phyloP scores from a whole-genome alignment of 1,139 yeast species.

The Lodderomyces metapsilosis region DNA sequence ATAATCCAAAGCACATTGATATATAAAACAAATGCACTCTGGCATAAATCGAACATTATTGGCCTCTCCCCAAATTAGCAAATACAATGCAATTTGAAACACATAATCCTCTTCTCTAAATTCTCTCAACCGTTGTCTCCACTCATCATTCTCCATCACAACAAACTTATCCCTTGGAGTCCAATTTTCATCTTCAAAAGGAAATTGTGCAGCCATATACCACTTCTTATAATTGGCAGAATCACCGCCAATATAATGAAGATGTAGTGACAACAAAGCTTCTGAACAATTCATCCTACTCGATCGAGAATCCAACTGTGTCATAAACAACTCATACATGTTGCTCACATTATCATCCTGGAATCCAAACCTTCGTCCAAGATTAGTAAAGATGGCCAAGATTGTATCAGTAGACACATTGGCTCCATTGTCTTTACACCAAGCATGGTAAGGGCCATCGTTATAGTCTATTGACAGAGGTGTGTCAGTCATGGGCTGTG shows the following conservation, averaged over 20 bases:
- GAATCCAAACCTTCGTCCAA: constrained; percentile 29
- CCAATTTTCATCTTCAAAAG: constrained; percentile 12
- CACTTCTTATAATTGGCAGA: constrained; percentile 41
- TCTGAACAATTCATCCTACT: constrained; percentile 34
- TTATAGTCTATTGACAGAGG: constrained; percentile 4
- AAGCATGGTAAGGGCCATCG: constrained; percentile 23
- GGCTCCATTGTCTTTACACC: constrained; percentile 39
- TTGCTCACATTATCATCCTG: constrained; percentile 36
- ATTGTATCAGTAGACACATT: constrained; percentile 20
- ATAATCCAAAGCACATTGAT: constrained; percentile 30
- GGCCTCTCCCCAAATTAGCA: constrained; percentile 46
- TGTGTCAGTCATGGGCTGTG: background rate
- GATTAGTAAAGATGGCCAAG: constrained; percentile 18
- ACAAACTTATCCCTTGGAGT: background rate
- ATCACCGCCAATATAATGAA: constrained; percentile 44
- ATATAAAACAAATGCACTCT: constrained; percentile 41
- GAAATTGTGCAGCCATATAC: constrained; percentile 35
- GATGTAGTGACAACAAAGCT: constrained; percentile 38
- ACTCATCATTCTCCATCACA: background rate
- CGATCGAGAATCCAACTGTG: constrained; percentile 39
- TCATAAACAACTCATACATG: constrained; percentile 40
- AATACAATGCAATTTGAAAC: constrained; percentile 31
- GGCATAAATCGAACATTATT: constrained; percentile 44
- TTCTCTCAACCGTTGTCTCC: background rate
- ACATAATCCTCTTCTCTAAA: constrained; percentile 29